Conservation (phyloP, 2,329 filamentous ascomycete genomes). For the Calonectria honghensis region DNA sequence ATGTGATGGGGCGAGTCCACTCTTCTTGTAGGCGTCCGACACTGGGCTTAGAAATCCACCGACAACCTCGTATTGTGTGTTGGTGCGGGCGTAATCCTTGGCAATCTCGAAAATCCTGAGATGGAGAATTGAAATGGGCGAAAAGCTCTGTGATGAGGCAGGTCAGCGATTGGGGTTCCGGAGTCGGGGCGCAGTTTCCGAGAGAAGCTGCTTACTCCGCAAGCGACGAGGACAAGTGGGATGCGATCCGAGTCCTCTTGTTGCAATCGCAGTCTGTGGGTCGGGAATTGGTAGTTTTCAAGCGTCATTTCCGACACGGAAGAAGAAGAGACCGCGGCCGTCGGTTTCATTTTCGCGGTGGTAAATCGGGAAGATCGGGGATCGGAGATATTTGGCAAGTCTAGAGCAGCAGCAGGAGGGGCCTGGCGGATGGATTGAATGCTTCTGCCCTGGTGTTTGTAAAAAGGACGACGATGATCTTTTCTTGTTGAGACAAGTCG, state of each 20-base stretch:
- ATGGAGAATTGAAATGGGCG: slow-evolving; percentile 17
- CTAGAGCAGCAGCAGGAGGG: neutral
- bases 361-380: slow-evolving; percentile 10
- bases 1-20: slow-evolving; percentile 22
- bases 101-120: slow-evolving; percentile 21
- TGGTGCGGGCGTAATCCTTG: slow-evolving; percentile 17
- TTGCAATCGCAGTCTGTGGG: slow-evolving; percentile 15
- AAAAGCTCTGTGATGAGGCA: neutral
- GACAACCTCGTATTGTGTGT: slow-evolving; percentile 23
- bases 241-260: slow-evolving; percentile 24
- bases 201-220: slow-evolving; percentile 15
- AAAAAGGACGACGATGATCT: neutral
- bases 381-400: slow-evolving; percentile 5
- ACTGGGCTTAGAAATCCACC: slow-evolving; percentile 23
- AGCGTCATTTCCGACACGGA: slow-evolving; percentile 23
- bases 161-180: neutral
- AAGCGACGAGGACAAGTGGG: slow-evolving; percentile 19
- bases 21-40: slow-evolving; percentile 24
- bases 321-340: slow-evolving; percentile 2
- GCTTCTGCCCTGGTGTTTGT: neutral
- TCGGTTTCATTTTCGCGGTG: slow-evolving; percentile 16
- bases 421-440: neutral
- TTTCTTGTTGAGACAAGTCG: neutral
- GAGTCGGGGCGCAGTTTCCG: neutral
- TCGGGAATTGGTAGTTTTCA: slow-evolving; percentile 16